phyloP scores from a whole-genome alignment of 805 yeast genomes.

The Saturnispora hagleri region DNA sequence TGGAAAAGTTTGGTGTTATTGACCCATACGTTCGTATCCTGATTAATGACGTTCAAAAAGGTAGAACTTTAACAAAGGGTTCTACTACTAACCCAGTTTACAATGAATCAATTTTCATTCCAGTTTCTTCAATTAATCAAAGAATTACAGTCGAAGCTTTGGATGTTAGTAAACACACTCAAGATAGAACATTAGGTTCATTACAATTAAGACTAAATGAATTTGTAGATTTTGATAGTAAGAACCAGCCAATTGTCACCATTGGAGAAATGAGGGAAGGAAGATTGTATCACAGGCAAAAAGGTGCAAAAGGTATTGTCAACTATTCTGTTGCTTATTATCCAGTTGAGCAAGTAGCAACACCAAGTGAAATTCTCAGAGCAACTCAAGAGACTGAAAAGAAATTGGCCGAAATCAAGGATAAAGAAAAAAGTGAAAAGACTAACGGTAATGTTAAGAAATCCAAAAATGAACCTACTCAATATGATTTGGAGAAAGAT shows the following conservation, averaged over 20 bases:
- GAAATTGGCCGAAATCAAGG: conserved; percentile 18
- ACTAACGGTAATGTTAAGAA: conserved; percentile 17
- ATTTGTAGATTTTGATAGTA: conserved; percentile 60
- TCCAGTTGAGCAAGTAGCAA: conserved; percentile 73
- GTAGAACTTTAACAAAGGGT: conserved; percentile 63
- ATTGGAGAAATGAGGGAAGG: conserved; percentile 50
- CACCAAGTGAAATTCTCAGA: conserved; percentile 62
- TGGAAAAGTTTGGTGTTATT: conserved; percentile 82
- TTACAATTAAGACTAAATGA: conserved; percentile 62
- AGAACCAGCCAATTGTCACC: conserved; percentile 48
- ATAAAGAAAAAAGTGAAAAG: conserved; percentile 23
- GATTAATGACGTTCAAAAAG: conserved; percentile 66
- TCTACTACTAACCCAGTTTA: conserved; percentile 72
- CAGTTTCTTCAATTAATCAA: conserved; percentile 78
- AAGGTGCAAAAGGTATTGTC: conserved; percentile 77
- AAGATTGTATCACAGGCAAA: conserved; percentile 54
- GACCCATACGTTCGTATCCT: conserved; percentile 85
- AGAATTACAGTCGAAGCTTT: conserved; percentile 77
- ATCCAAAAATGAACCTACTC: conserved; percentile 21
- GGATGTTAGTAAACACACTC: conserved; percentile 76
- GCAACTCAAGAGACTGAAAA: conserved; percentile 30
- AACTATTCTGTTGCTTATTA: conserved; percentile 71
- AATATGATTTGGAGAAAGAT: conserved; percentile 24
- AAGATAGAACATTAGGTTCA: conserved; percentile 82
- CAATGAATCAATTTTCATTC: conserved; percentile 74